Evolutionary conservation across 768 basidiomycete genomes (phyloP), one percentile per base, ranked within the genome.

Genomic region (Cantharellus anzutake): DNA sequence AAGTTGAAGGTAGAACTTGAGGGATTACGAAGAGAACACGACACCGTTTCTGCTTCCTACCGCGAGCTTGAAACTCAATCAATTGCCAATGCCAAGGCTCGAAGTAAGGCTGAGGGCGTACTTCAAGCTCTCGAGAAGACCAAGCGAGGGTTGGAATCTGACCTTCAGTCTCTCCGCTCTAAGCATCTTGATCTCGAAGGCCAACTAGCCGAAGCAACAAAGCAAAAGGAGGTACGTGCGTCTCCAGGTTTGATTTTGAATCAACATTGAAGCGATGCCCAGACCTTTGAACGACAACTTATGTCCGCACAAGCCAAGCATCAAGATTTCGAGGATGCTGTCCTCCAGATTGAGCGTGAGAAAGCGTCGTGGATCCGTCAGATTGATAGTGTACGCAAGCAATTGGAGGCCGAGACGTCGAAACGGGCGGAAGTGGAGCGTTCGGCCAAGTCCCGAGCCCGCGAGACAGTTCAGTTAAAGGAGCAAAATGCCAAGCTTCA

Each of bases 301-400:
- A 68, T 73, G 0, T 70, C 77, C 29, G 78, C 84, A 3, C 84
- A 87, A 65, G 75, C 77, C 41, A 88, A 88, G 65, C 84, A 83
- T 61, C 80, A 85, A 60, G 83, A 85, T 60, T 84, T 91, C 60
- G 94, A 99, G 70, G 94, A 98, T 67, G 78, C 83, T 0, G 78
- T 88, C 1, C 75, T 96, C 3, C 81, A 86, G 64, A 76, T 87
- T 56, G 86, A 97, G 69, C 77, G 87, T 39, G 91, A 92, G 60
- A 80, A 87, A 67, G 80, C 79, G 5, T 74, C 81, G 14, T 81
- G 83, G 63, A 77, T 81, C 55, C 78, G 84, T 3, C 84, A 91
- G 64, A 67, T 86, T 61, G 86, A 93, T 34, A 73, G 77, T 3
- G 70, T 77, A 59, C 78, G 79, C 50, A 83, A 83, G 64, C 84